These are phyloP conservation scores for Syzygium aqueum DNA, from an alignment of 345 rosid genomes.

Conservation along the genomic window DNA sequence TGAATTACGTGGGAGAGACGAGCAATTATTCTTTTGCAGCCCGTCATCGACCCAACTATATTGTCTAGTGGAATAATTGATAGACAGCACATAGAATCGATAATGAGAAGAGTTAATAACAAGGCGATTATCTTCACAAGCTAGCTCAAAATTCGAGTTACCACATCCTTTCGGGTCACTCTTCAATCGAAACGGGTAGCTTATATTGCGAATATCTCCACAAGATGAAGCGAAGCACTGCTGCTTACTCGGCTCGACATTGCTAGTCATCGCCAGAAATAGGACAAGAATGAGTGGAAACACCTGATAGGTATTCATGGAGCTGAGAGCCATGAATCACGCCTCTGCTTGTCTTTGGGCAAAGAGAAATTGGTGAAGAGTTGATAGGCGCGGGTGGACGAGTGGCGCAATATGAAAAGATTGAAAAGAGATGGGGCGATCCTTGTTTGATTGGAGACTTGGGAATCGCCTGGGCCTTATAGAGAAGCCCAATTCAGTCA, in stretches of 20 bases:
- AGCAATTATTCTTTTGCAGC: background rate
- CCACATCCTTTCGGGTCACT: too few species aligned
- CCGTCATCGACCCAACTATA: background rate
- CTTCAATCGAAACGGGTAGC: background rate
- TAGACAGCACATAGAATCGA: accelerated
- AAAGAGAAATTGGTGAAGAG: background rate
- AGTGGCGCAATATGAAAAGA: background rate
- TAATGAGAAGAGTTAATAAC: accelerated
- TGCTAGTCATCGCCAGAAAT: background rate
- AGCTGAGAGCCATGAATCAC: background rate
- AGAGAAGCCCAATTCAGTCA: background rate
- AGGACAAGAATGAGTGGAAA: accelerated
- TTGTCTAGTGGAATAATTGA: background rate
- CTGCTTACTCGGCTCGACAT: background rate
- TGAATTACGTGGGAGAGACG: background rate
- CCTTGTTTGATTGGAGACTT: background rate
- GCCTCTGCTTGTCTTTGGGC: background rate
- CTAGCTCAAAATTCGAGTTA: background rate
- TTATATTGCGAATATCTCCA: background rate
- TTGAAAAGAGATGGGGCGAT: background rate
- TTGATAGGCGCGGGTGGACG: background rate
- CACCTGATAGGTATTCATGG: background rate
- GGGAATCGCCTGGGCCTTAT: background rate
- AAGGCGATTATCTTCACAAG: background rate
- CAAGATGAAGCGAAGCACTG: background rate